A percentile compares a stretch with the other conserved stretches of the same genome.
These are phyloP conservation scores for Hyaloraphidium curvatum DNA, from an alignment of 192 early-diverging fungal species.

Conservation along the genomic window DNA sequence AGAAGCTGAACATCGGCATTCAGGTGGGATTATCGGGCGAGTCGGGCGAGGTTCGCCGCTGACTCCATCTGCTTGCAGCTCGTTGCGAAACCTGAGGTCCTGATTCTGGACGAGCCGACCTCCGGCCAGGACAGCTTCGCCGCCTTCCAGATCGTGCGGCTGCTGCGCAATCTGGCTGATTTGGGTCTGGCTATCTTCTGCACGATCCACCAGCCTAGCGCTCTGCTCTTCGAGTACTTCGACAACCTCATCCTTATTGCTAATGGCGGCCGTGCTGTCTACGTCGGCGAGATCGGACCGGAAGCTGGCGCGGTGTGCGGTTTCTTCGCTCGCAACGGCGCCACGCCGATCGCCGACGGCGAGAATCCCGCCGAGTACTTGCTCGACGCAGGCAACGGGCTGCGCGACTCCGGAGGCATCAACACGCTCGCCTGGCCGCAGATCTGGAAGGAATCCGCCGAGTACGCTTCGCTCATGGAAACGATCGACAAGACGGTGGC, in stretches of 20 bases:
- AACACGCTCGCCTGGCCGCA: conserved; percentile 44
- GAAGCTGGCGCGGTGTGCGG: conserved; percentile 38
- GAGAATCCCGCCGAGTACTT: conserved; percentile 78
- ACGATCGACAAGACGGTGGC: conserved; percentile 31
- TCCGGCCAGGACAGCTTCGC: conserved; percentile 21
- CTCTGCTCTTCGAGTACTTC: conserved; percentile 64
- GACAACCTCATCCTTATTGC: conserved; percentile 61
- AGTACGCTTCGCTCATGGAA: conserved; percentile 15
- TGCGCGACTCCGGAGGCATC: conserved; percentile 21
- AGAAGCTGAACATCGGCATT: conserved; percentile 67
- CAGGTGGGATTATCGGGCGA: too few relatives aligned
- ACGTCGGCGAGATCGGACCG: conserved; percentile 56
- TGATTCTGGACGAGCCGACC: conserved; percentile 55
- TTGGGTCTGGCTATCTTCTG: conserved; percentile 51
- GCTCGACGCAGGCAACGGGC: conserved; percentile 24
- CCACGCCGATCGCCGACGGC: conserved; percentile 30
- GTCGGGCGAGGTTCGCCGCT: too few relatives aligned
- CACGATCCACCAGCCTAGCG: conserved; percentile 73
- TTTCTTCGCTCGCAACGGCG: conserved; percentile 59
- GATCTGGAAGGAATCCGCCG: conserved; percentile 38
- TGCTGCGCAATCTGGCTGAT: conserved; percentile 38
- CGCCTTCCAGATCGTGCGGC: conserved; percentile 51
- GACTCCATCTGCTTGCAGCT: too few relatives aligned
- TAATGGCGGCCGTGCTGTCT: conserved; percentile 59
- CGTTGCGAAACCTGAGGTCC: conserved; percentile 43